phyloP scores from a whole-genome alignment of 805 yeast genomes.

The Metschnikowia reukaufii region DNA sequence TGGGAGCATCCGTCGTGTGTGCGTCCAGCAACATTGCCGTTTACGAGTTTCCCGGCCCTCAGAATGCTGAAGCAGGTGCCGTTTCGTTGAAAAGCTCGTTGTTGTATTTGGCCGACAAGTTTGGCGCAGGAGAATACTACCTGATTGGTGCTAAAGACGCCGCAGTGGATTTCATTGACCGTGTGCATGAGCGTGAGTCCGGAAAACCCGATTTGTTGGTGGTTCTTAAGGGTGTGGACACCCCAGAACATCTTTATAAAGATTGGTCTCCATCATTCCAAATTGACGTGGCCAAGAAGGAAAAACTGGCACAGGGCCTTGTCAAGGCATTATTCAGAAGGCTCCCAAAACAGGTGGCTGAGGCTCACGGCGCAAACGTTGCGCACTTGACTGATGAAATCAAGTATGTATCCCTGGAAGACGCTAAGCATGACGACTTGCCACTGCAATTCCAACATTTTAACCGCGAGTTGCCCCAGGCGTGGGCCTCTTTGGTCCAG shows the following conservation, averaged over 20 bases:
- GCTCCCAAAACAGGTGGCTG: slow-evolving; percentile 23
- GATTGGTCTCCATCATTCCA: slow-evolving; percentile 23
- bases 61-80: slow-evolving; percentile 5
- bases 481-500: slow-evolving; percentile 36
- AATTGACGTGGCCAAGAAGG: slow-evolving; percentile 14
- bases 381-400: slow-evolving; percentile 29
- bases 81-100: slow-evolving; percentile 32
- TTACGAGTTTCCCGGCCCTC: slow-evolving; percentile 15
- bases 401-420: slow-evolving; percentile 19
- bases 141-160: slow-evolving; percentile 29
- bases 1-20: slow-evolving; percentile 14
- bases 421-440: slow-evolving; percentile 8
- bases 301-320: slow-evolving; percentile 12
- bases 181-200: slow-evolving; percentile 13
- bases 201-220: slow-evolving; percentile 35
- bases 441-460: slow-evolving; percentile 26
- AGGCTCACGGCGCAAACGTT: slow-evolving; percentile 9
- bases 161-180: slow-evolving; percentile 29
- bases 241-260: slow-evolving; percentile 30
- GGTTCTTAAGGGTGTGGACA: slow-evolving; percentile 43
- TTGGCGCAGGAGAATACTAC: slow-evolving; percentile 40
- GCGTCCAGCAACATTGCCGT: slow-evolving; percentile 20
- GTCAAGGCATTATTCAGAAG: slow-evolving; percentile 18
- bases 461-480: slow-evolving; percentile 30
- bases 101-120: slow-evolving; percentile 46